These are phyloP conservation scores for Sugiyamaella sp. DNA, from an alignment of 1,139 yeast genomes.

Conservation along the genomic window DNA sequence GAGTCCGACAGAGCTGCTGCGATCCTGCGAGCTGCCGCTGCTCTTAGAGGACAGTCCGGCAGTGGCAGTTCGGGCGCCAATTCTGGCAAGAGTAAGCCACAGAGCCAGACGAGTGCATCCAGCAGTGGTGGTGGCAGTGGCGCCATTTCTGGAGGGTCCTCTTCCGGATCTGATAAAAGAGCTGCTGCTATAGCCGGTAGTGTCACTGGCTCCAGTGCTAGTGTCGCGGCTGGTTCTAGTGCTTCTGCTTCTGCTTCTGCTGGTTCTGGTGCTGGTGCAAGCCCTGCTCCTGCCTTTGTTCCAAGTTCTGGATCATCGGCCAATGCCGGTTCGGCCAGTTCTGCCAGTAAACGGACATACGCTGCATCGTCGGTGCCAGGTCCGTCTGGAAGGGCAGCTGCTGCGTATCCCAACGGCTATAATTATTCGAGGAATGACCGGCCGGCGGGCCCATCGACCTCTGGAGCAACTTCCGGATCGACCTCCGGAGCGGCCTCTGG, in stretches of 20 bases:
- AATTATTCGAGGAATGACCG: background rate
- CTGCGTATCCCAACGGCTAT: background rate
- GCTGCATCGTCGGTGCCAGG: background rate
- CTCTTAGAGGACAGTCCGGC: conserved; percentile 14
- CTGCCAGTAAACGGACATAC: background rate
- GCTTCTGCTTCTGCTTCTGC: background rate
- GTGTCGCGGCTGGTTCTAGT: background rate
- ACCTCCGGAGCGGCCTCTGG: conserved; percentile 1
- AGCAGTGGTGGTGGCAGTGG: conserved; percentile 2
- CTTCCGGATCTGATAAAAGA: too few relatives aligned
- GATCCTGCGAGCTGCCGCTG: conserved; percentile 16
- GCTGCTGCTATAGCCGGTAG: too few relatives aligned
- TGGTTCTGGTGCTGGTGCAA: background rate
- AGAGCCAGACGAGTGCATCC: background rate
- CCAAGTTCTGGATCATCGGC: background rate
- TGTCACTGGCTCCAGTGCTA: too few relatives aligned
- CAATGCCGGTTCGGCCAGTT: background rate
- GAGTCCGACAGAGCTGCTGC: conserved; percentile 22
- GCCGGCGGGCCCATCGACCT: background rate
- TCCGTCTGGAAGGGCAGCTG: background rate
- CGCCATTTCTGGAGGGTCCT: background rate
- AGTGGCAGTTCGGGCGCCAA: too few relatives aligned
- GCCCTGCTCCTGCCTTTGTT: background rate
- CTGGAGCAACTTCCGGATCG: conserved; percentile 1
- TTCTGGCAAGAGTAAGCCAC: background rate